phyloP scores from a whole-genome alignment of 108 stramenopile genomes.

The Skeletonema costatum region DNA sequence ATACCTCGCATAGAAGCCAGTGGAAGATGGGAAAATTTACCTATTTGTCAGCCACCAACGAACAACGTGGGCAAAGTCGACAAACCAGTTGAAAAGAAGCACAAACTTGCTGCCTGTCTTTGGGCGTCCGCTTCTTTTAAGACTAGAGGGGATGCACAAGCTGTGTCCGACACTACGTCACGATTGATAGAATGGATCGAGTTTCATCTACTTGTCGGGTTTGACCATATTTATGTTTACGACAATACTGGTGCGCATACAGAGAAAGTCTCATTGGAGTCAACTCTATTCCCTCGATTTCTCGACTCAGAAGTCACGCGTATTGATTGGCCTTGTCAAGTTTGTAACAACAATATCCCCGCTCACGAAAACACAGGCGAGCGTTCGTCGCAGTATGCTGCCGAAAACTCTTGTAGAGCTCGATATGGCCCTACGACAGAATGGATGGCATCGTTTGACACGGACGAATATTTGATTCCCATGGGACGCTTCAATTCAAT shows the following conservation, averaged over 20 bases:
- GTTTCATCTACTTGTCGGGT: constrained; percentile 75
- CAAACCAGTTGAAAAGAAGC: constrained; percentile 50
- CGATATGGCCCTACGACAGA: constrained; percentile 72
- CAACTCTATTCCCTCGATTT: constrained; percentile 45
- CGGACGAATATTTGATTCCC: constrained; percentile 79
- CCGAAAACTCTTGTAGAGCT: constrained; percentile 75
- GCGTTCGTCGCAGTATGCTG: constrained; percentile 78
- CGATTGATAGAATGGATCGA: constrained; percentile 82
- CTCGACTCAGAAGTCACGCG: constrained; percentile 48
- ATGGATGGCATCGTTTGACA: constrained; percentile 84
- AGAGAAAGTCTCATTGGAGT: constrained; percentile 21
- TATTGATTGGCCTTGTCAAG: constrained; percentile 65
- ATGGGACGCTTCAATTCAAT: constrained; percentile 40
- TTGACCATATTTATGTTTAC: constrained; percentile 84
- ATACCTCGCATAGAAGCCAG: constrained; percentile 40
- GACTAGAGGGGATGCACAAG: constrained; percentile 56
- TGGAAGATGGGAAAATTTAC: constrained; percentile 47
- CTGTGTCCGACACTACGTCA: constrained; percentile 51
- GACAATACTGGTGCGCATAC: constrained; percentile 65
- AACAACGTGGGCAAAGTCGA: background rate
- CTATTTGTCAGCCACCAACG: constrained; percentile 54
- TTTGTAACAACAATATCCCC: constrained; percentile 82
- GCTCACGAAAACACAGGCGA: constrained; percentile 74
- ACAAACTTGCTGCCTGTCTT: constrained; percentile 59
- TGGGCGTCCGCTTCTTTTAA: constrained; percentile 62